Conservation (phyloP, 371 early-diverging fungal genomes). For the Haplosporangium sp. region DNA sequence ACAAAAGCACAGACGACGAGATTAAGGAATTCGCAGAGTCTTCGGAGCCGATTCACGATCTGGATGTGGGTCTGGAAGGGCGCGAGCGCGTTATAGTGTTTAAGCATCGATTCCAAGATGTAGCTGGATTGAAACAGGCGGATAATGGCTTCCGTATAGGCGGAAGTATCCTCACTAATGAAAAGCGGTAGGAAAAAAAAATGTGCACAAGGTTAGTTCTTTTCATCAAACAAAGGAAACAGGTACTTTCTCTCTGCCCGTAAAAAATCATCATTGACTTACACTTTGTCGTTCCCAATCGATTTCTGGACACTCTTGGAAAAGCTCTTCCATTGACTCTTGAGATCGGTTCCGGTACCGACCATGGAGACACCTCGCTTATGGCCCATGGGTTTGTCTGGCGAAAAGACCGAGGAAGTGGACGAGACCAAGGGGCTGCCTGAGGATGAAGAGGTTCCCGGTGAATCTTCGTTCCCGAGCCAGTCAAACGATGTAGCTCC, state of each 20-base stretch:
- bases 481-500: slow-evolving; percentile 6
- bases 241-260: neutral
- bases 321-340: slow-evolving; percentile 47
- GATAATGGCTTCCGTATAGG: slow-evolving; percentile 49
- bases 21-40: slow-evolving; percentile 47
- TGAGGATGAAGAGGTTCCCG: neutral
- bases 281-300: slow-evolving; percentile 48
- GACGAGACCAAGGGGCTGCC: neutral
- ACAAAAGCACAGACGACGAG: slow-evolving; percentile 55
- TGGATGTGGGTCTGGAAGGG: slow-evolving; percentile 44
- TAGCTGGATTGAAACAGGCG: slow-evolving; percentile 53
- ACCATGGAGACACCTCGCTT: neutral
- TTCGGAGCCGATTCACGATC: slow-evolving; percentile 42
- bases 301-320: slow-evolving; percentile 47
- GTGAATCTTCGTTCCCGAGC: slow-evolving; percentile 8
- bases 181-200: neutral
- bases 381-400: neutral
- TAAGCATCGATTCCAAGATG: slow-evolving; percentile 42
- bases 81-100: slow-evolving; percentile 31
- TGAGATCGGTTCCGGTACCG: slow-evolving; percentile 14
- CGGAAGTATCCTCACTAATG: slow-evolving; percentile 43
- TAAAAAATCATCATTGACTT: neutral
- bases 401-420: too few species aligned
- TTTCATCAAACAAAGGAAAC: neutral
- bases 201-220: neutral